These are phyloP conservation scores for Agroathelia rolfsii DNA, from an alignment of 1,284 basidiomycete genomes.

Conservation along the genomic window DNA sequence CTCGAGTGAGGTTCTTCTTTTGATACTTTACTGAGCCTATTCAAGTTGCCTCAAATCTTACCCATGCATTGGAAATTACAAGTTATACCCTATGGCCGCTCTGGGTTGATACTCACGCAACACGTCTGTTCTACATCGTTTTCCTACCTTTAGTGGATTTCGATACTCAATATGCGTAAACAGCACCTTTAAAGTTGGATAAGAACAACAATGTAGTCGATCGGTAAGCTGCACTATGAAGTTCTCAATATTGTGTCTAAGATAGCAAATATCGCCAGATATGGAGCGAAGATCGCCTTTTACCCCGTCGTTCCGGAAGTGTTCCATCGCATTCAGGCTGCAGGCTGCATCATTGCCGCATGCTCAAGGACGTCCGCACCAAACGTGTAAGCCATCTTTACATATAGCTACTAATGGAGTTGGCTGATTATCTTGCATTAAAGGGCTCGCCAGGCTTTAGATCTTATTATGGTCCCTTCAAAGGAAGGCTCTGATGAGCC, in stretches of 20 bases:
- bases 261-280: conserved; percentile 23
- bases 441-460: conserved; percentile 71
- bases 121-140: conserved; percentile 23
- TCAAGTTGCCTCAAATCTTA: neutral
- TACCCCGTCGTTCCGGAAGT: conserved; percentile 75
- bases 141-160: conserved; percentile 3
- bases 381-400: conserved; percentile 44
- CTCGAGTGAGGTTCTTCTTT: conserved; percentile 52
- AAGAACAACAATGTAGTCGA: conserved; percentile 55
- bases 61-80: conserved; percentile 7
- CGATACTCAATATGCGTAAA: conserved; percentile 18
- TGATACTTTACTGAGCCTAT: neutral
- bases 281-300: conserved; percentile 51
- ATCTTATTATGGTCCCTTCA: conserved; percentile 55
- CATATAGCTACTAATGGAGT: neutral
- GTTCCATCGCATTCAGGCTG: conserved; percentile 47
- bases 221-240: conserved; percentile 26
- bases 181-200: conserved; percentile 54
- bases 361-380: conserved; percentile 70
- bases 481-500: conserved; percentile 25
- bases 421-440: conserved; percentile 2
- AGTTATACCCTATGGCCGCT: conserved; percentile 81
- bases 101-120: conserved; percentile 72
- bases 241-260: conserved; percentile 7
- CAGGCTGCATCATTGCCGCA: conserved; percentile 56